Conservation (phyloP, 371 early-diverging fungal species). For the Saksenaea vasiformis region DNA sequence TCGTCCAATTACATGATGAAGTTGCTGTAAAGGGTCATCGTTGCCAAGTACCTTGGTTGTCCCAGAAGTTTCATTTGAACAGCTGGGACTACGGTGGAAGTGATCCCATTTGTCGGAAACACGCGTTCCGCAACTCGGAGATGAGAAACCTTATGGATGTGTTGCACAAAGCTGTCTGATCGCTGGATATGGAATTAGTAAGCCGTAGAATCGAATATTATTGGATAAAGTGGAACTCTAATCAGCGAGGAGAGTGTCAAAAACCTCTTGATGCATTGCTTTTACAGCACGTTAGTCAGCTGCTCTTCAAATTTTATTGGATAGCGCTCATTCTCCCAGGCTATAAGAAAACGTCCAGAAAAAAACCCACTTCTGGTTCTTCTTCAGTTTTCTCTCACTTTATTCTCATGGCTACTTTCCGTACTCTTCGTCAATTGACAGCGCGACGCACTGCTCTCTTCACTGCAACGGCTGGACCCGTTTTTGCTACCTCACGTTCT, state of each 20-base stretch:
- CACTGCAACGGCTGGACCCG: not conserved
- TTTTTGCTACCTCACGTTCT: not conserved
- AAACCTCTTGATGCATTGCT: not conserved
- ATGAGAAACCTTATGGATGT: not conserved
- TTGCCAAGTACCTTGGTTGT: too few relatives aligned
- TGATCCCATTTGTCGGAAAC: not conserved
- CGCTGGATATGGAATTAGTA: not conserved
- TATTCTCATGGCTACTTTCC: not conserved
- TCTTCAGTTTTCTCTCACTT: not conserved
- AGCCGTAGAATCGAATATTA: not conserved
- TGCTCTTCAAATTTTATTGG: not conserved
- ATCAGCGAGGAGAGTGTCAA: not conserved
- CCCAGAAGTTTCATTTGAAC: too few relatives aligned
- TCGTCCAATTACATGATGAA: too few relatives aligned
- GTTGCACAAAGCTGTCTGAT: not conserved
- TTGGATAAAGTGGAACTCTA: not conserved
- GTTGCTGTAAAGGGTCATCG: too few relatives aligned
- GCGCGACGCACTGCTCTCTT: not conserved
- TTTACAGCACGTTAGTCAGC: not conserved
- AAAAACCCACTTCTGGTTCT: not conserved
- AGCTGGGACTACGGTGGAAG: too few relatives aligned
- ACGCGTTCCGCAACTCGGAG: not conserved
- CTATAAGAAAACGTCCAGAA: not conserved
- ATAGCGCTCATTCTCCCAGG: not conserved
- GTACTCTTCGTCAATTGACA: not conserved